Evolutionary conservation across 768 basidiomycete genomes (phyloP), one percentile per base, ranked within the genome.

Genomic region (Coprinopsis strossmayeri): DNA sequence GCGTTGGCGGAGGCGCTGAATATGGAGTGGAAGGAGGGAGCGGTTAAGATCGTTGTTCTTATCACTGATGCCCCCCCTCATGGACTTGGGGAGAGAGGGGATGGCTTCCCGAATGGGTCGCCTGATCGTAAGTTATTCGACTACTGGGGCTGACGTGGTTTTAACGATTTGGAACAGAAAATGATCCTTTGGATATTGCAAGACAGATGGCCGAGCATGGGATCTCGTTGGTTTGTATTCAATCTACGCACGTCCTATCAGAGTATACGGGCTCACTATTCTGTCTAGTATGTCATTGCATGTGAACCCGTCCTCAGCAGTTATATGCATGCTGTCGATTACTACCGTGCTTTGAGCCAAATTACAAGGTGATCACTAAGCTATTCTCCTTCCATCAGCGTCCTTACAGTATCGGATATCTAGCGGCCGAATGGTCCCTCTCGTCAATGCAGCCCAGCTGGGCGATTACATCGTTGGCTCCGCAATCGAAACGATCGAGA

Each of bases 51-150:
- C 63, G 69, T 70, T 15, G 70, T 82, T 1, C 62, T 79, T 15
- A 74, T 81, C 39, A 76, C 79, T 11, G 80, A 81, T 59, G 71
- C 79, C 1, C 78, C 79, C 28, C 77, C 78, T 1, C 79, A 81
- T 63, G 80, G 78, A 9, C 68, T 81, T 38, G 77, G 76, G 18
- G 77, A 79, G 55, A 59, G 60, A 23, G 75, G 73, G 12, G 79
- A 81, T 61, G 73, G 71, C 50, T 63, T 63, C 46, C 20, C 30
- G 3, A 46, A 48, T 3, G 38, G 60, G 26, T 61, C 60, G 30
- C 63, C 61, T 34, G 63, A 64, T 49, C 60, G 63, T 64, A 48
- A 47, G 60, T 59, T 10, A 13, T 2, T n/a, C 20, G 13, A 20
- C 38, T 37, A 9, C 23, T 21, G 30, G 15, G 15, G 9, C 9